These are phyloP conservation scores for Ailanthus altissimus DNA, from an alignment of 345 rosid species.

Conservation along the genomic window DNA sequence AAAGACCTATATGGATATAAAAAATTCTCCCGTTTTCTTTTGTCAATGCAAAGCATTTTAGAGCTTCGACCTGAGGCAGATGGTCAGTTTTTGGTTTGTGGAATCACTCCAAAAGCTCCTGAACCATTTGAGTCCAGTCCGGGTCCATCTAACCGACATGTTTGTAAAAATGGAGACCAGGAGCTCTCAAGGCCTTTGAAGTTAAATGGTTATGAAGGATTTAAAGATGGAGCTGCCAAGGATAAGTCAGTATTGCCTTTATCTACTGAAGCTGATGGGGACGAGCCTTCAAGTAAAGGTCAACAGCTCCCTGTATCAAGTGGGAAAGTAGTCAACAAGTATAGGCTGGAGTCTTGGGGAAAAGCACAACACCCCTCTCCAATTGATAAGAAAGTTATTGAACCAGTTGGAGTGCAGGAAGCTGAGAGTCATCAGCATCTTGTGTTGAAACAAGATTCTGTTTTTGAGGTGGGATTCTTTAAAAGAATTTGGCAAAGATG, in stretches of 20 bases:
- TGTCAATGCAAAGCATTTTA: slow-evolving; percentile 63
- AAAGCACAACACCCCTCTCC: slow-evolving; percentile 28
- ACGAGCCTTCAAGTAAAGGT: slow-evolving; percentile 22
- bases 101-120: slow-evolving; percentile 31
- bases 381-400: slow-evolving; percentile 19
- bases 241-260: slow-evolving; percentile 12
- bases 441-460: slow-evolving; percentile 33
- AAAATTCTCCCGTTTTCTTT: slow-evolving; percentile 60
- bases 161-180: slow-evolving; percentile 20
- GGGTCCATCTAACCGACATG: slow-evolving; percentile 11
- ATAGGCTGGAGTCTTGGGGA: slow-evolving; percentile 19
- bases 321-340: slow-evolving; percentile 28
- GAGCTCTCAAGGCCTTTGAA: slow-evolving; percentile 14
- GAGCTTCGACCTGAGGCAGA: slow-evolving; percentile 38
- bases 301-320: slow-evolving; percentile 23
- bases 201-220: slow-evolving; percentile 26
- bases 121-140: slow-evolving; percentile 28
- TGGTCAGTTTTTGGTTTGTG: slow-evolving; percentile 44
- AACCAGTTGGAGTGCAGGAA: slow-evolving; percentile 16
- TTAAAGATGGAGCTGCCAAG: slow-evolving; percentile 27
- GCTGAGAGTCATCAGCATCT: slow-evolving; percentile 20
- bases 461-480: slow-evolving; percentile 37
- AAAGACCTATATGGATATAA: slow-evolving; percentile 62
- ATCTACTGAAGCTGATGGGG: slow-evolving; percentile 19
- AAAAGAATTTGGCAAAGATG: slow-evolving; percentile 48